Evolutionary conservation across 371 early-diverging fungal genomes (phyloP).

Genomic region (Lichtheimia ramosa): DNA sequence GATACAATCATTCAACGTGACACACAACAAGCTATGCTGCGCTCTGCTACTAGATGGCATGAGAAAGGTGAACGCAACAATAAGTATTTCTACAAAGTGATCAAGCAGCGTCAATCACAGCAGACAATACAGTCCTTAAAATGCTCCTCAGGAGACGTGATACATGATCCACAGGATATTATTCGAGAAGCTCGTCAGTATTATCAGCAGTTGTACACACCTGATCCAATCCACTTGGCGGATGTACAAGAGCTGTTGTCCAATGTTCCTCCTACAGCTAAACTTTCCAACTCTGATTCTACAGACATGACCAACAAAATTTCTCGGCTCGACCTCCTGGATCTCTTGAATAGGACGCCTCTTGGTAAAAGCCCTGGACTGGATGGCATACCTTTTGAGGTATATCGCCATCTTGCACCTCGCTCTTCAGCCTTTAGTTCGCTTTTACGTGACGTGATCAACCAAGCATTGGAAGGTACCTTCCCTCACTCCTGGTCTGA

Average conservation of each 20-base stretch:
- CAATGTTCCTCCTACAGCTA: too few species aligned
- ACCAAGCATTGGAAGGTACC: not conserved
- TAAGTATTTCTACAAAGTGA: conserved; percentile 22
- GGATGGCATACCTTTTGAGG: conserved; percentile 12
- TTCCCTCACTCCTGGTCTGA: not conserved
- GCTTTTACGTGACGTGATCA: not conserved
- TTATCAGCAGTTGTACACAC: too few species aligned
- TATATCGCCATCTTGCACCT: not conserved
- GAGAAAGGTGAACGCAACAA: conserved; percentile 31
- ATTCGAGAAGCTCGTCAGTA: not conserved
- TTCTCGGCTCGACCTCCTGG: too few species aligned
- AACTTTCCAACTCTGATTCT: not conserved
- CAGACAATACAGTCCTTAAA: conserved; percentile 13
- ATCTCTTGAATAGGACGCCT: too few species aligned
- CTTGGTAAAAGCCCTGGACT: conserved; percentile 6
- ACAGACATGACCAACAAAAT: not conserved
- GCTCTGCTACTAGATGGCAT: conserved; percentile 6
- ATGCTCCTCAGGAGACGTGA: too few species aligned
- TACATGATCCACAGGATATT: not conserved
- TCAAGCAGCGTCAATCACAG: conserved; percentile 10
- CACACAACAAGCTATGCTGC: not conserved
- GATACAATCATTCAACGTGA: not conserved
- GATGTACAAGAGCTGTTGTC: too few species aligned
- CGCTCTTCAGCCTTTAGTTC: too few species aligned
- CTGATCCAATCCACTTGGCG: too few species aligned